Base-by-base conservation (phyloP, 495 filamentous ascomycete species). In the Aspergillus affinis region DNA sequence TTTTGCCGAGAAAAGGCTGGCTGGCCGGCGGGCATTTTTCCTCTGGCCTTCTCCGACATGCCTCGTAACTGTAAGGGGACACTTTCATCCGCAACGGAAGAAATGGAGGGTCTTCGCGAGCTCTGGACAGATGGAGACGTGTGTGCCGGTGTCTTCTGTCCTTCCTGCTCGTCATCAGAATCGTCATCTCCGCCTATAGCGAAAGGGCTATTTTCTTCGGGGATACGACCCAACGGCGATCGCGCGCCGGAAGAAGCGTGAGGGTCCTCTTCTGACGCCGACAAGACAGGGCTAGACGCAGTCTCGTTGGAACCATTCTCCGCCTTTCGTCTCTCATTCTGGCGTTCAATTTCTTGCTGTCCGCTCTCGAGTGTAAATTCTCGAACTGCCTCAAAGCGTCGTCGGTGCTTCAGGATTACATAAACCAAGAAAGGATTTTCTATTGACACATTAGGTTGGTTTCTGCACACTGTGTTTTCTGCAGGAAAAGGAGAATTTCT, bases 21-120 rank as follows among this genome's bases (percentile, higher is more conserved):
- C 45, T 90, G 82, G 3, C 90, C 89, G 10, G 90, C 92, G n/a
- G 95, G 95, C 85, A 94, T 91, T 71, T 99, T 99, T 8, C 94
- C 94, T 51, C 94, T 80, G 26, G 94, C 95, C 69, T 98, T 99
- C 72, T 99, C 94, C 10, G 93, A 96, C 92, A 98, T 99, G 51
- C 92, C 93, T 51, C 91, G 85, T n/a, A 95, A 69, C 65, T 97
- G 93, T 36, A 87, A 77, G n/a, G 93, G 91, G 12, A 96, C 84
- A 23, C 89, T 87, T 65, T 94, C 91, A 58, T 96, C 94, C 1
- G 84, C 75, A 2, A 83, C 82, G 0, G 85, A 92, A 17, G 90
- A 87, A 17, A 88, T 73, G 0, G 92, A 96, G 6, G 87, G 85
- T 18, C 87, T 82, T 17, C 85, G 82, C 6, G 92, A 94, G 18